Percentiles rank a stretch among this genome's conserved stretches.
Evolutionary conservation across 768 basidiomycete genomes (phyloP).

Genomic region (Mrakia blollopis): DNA sequence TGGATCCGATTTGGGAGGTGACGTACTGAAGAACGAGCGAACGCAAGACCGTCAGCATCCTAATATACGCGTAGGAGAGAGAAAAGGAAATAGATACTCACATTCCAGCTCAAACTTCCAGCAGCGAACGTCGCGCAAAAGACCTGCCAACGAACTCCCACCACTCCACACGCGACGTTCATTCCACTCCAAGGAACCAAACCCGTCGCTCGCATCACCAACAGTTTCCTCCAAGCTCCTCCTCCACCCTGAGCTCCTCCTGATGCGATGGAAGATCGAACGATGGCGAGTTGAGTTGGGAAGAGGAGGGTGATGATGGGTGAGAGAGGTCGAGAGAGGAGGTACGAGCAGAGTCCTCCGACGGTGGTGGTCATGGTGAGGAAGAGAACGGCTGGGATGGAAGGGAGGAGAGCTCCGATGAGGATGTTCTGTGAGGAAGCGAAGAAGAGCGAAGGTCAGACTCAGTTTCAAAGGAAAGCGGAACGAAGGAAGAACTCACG

Average conservation of each 20-base stretch:
- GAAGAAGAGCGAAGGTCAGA: neutral
- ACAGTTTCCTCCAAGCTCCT: conserved; percentile 71
- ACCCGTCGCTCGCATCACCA: conserved; percentile 81
- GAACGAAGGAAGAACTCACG: conserved; percentile 40
- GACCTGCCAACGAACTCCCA: conserved; percentile 56
- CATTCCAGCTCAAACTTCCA: conserved; percentile 44
- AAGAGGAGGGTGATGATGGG: conserved; percentile 75
- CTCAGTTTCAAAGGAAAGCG: too few species aligned
- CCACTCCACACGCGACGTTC: conserved; percentile 92
- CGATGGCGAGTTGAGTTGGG: conserved; percentile 78
- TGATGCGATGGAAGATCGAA: conserved; percentile 66
- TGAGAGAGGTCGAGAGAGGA: conserved; percentile 74
- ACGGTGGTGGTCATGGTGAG: conserved; percentile 79
- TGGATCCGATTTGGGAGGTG: conserved; percentile 67
- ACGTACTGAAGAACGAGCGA: conserved; percentile 54
- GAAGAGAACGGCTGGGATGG: conserved; percentile 70
- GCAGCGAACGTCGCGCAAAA: conserved; percentile 45
- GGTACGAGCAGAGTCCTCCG: conserved; percentile 75
- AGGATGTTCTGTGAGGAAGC: conserved; percentile 66
- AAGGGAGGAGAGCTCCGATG: conserved; percentile 78
- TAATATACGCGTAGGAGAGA: conserved; percentile 28
- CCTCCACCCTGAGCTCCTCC: conserved; percentile 39
- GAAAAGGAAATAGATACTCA: neutral
- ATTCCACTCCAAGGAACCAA: conserved; percentile 96
- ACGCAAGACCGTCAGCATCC: conserved; percentile 35